A percentile compares a stretch with the other conserved stretches of the same genome.
Evolutionary conservation across 805 yeast genomes (phyloP).

Genomic region (Hanseniaspora taiwanica): DNA sequence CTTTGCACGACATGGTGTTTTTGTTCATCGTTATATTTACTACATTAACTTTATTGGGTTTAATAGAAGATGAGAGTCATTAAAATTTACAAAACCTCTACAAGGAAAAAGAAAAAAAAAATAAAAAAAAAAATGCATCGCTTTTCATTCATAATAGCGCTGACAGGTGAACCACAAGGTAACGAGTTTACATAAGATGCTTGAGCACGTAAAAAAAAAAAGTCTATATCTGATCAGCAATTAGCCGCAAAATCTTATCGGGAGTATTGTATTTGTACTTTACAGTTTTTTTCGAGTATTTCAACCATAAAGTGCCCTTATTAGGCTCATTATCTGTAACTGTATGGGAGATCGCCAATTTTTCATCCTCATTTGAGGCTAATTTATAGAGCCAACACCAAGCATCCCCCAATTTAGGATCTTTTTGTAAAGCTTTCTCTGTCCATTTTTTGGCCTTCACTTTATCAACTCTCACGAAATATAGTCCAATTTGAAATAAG

Average conservation of each 20-base stretch:
- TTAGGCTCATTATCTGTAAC: slow-evolving; percentile 40
- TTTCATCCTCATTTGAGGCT: slow-evolving; percentile 29
- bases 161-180: too few species aligned
- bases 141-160: too few species aligned
- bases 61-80: too few species aligned
- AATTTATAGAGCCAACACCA: slow-evolving; percentile 52
- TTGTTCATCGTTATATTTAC: too few species aligned
- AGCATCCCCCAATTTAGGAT: slow-evolving; percentile 54
- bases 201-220: too few species aligned
- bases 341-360: slow-evolving; percentile 14
- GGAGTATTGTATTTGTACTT: background rate
- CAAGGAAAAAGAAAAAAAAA: too few species aligned
- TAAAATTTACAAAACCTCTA: too few species aligned
- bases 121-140: too few species aligned
- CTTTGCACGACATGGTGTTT: too few species aligned
- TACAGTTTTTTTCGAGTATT: background rate
- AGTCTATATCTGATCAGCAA: background rate
- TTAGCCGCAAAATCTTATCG: background rate
- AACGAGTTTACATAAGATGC: too few species aligned
- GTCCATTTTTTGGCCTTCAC: slow-evolving; percentile 62
- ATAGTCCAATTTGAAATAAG: slow-evolving; percentile 48
- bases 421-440: slow-evolving; percentile 46
- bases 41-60: too few species aligned
- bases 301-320: slow-evolving; percentile 49
- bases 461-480: slow-evolving; percentile 54